Conservation (phyloP, 768 basidiomycete species). For the Chalciporus sphaerocephalus region DNA sequence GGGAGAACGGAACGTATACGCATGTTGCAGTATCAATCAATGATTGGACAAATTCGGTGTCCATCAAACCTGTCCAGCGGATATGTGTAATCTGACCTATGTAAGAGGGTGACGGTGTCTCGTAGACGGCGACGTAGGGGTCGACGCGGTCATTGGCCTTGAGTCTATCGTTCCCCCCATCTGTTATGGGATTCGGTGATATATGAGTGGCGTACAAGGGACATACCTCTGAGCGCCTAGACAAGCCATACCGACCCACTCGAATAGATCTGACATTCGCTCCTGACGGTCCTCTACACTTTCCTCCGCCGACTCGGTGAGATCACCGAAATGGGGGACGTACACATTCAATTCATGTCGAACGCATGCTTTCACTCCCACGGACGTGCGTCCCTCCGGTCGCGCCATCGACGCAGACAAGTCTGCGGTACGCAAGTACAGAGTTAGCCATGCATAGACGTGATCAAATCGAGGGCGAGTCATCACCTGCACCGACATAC, state of each 20-base stretch:
- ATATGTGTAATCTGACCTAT: conserved; percentile 50
- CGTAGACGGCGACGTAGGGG: conserved; percentile 66
- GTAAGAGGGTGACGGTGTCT: conserved; percentile 42
- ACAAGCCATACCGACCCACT: conserved; percentile 71
- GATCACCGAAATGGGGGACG: conserved; percentile 35
- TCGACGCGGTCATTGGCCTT: conserved; percentile 60
- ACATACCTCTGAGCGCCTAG: conserved; percentile 61
- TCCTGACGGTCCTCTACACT: conserved; percentile 49
- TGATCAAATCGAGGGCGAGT: background rate
- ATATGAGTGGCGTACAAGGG: background rate
- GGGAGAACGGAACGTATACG: background rate
- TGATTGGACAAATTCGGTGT: conserved; percentile 47
- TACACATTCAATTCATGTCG: conserved; percentile 32
- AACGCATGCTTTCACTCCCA: conserved; percentile 21
- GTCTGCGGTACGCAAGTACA: background rate
- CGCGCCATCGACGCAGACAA: background rate
- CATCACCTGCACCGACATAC: conserved; percentile 28
- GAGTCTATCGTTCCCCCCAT: conserved; percentile 39
- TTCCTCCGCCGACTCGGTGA: conserved; percentile 30
- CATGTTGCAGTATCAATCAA: conserved; percentile 45
- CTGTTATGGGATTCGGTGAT: background rate
- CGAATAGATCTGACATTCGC: conserved; percentile 47
- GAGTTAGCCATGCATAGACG: background rate
- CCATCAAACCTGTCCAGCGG: conserved; percentile 58
- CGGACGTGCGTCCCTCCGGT: conserved; percentile 1